Percentiles rank a stretch among this genome's conserved stretches.
phyloP scores from a whole-genome alignment of 148 eudicot genomes.

The Heliamphora exappendiculata region DNA sequence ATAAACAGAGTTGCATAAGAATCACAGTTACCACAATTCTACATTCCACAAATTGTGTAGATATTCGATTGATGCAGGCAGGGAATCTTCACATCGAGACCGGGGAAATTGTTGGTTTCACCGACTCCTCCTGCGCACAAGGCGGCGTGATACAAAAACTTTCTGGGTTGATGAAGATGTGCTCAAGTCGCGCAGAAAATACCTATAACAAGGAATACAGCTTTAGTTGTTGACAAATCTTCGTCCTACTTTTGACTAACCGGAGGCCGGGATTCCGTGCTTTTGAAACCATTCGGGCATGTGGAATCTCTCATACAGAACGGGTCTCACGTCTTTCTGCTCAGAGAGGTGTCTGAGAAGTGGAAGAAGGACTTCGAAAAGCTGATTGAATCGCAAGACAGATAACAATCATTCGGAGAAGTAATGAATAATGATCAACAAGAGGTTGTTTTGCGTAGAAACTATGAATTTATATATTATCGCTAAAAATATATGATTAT shows the following conservation, averaged over 20 bases:
- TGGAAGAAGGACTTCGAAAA: conserved; percentile 81
- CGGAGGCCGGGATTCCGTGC: conserved; percentile 73
- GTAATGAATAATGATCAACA: not conserved
- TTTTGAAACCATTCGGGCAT: conserved; percentile 98
- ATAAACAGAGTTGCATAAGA: conserved; percentile 30
- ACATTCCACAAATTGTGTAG: conserved; percentile 14
- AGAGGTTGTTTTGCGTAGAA: not conserved
- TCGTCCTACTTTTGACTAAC: conserved; percentile 26
- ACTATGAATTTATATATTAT: too few relatives aligned
- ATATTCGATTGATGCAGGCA: conserved; percentile 9
- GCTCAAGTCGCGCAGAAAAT: conserved; percentile 27
- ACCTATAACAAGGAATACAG: conserved; percentile 8
- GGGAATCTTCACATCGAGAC: conserved; percentile 11
- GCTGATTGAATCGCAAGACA: conserved; percentile 39
- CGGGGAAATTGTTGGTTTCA: conserved; percentile 7
- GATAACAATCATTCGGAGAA: conserved; percentile 4
- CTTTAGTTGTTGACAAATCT: not conserved
- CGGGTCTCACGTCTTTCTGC: conserved; percentile 71
- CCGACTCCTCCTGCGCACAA: conserved; percentile 14
- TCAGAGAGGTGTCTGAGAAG: conserved; percentile 69
- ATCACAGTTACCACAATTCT: conserved; percentile 22
- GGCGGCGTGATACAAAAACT: conserved; percentile 40
- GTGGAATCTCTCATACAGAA: conserved; percentile 70
- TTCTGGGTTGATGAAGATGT: conserved; percentile 13
- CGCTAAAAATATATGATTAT: too few relatives aligned